Evolutionary conservation across 169 alveolate species (phyloP), one percentile per base, ranked within the genome.

Genomic region (Toxoplasma gondii): DNA sequence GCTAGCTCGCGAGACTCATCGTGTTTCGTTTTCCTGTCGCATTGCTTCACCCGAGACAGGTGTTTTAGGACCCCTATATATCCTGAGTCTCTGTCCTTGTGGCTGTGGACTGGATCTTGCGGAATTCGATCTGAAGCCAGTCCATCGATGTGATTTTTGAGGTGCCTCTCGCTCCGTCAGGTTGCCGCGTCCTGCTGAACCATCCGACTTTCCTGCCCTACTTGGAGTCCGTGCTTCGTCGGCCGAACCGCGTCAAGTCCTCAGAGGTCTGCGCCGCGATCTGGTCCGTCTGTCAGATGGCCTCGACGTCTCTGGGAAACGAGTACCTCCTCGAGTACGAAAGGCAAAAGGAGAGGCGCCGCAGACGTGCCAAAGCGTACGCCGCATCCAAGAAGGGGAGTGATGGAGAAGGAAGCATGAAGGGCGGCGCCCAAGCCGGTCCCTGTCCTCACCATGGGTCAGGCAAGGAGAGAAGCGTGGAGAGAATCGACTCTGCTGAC

Each of bases 191-290:
- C 39, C 43, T 78, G 86, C 22, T 78, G n/a, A 78, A 78, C n/a
- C 86, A 78, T 27, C 86, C 86, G 39, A 36, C 86, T 9, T 38
- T 78, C 86, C 86, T 78, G 22, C 86, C 86, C 27, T 78, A 78
- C 45, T 38, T 78, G 39, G 86, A 78, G 45, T 78, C 49, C 45
- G 86, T 78, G 45, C 86, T 78, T 10, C 39, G 86, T 7, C 39
- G n/a, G 39, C 86, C 86, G 44, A 19, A 45, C 22, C 86, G 86
- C 45, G 86, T 78, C 39, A 12, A 17, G 43, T 12, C 39, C 2
- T 1, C 86, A 16, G 86, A 78, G 45, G 86, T n/a, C 45, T 78
- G 86, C 86, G 86, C 86, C 86, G 86, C 86, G 45, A n/a, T 78
- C 39, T 78, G 86, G 86, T 78, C 86, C 27, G 86, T 78, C 43